These are phyloP conservation scores for Cyclotella choctawhatcheeana DNA, from an alignment of 108 stramenopile genomes.

Conservation along the genomic window DNA sequence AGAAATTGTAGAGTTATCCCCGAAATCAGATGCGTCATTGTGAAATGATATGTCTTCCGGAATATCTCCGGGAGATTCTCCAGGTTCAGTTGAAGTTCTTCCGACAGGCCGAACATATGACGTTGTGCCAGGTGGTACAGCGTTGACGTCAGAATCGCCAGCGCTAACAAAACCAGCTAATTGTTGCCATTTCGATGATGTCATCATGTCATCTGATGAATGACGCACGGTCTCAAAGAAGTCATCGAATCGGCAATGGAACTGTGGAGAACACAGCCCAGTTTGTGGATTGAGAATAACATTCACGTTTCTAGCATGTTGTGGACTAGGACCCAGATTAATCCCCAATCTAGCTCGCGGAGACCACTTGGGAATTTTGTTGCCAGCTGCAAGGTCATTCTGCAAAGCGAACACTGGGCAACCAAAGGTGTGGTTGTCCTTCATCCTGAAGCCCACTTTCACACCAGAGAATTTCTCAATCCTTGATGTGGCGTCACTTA, in stretches of 20 bases:
- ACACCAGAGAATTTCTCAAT: constrained; percentile 15
- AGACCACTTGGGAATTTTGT: constrained; percentile 24
- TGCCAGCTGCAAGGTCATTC: constrained; percentile 10
- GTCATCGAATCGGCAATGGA: constrained; percentile 38
- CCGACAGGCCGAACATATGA: neutral
- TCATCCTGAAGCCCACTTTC: constrained; percentile 12
- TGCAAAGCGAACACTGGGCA: constrained; percentile 32
- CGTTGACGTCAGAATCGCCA: neutral
- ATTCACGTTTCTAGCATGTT: constrained; percentile 36
- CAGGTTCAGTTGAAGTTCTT: too few species aligned
- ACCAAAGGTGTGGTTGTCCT: constrained; percentile 24
- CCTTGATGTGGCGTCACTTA: neutral
- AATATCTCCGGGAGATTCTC: neutral
- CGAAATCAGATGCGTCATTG: neutral
- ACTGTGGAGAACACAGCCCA: constrained; percentile 49
- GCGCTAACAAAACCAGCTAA: neutral
- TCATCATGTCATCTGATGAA: neutral
- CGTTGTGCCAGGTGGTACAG: neutral
- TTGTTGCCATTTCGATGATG: neutral
- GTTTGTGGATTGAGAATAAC: constrained; percentile 33
- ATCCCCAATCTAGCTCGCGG: constrained; percentile 24
- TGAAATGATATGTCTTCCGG: neutral
- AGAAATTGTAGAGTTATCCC: neutral
- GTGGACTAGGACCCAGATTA: constrained; percentile 34
- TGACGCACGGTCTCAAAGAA: constrained; percentile 33